Evolutionary conservation across 2,329 filamentous ascomycete species (phyloP).

Genomic region (Aspergillus alliaceus): DNA sequence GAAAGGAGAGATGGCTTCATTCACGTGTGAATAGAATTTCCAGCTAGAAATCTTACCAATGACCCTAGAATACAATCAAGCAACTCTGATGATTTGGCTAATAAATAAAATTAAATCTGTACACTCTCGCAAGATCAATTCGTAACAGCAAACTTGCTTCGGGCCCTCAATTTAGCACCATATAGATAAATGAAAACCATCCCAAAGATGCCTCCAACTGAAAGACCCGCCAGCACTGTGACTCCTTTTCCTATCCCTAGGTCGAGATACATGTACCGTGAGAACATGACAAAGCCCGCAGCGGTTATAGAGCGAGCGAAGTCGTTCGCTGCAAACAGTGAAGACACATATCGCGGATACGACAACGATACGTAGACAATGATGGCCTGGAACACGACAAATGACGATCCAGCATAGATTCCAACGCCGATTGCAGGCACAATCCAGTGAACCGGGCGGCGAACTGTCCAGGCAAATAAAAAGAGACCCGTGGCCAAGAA

Average conservation of each 20-base stretch:
- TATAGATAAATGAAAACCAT: slow-evolving; percentile 2
- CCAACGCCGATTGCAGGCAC: slow-evolving; percentile 40
- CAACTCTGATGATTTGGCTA: no score
- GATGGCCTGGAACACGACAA: slow-evolving; percentile 45
- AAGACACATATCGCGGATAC: slow-evolving; percentile 36
- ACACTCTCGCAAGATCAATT: neutral
- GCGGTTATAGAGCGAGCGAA: slow-evolving; percentile 13
- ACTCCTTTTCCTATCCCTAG: slow-evolving; percentile 2
- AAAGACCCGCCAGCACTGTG: neutral
- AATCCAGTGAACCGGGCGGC: slow-evolving; percentile 39
- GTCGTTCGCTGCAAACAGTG: slow-evolving; percentile 40
- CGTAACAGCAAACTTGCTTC: neutral
- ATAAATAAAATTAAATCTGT: no score
- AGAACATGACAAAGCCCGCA: neutral
- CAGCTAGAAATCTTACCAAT: no score
- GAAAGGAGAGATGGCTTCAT: no score
- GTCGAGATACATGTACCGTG: slow-evolving; percentile 1
- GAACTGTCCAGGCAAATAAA: slow-evolving; percentile 50
- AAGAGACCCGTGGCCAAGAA: slow-evolving; percentile 52
- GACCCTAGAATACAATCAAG: no score
- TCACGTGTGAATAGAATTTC: no score
- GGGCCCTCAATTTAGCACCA: neutral
- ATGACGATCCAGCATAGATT: slow-evolving; percentile 38
- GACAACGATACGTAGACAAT: slow-evolving; percentile 40
- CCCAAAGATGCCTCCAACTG: neutral